Conservation (phyloP, 768 basidiomycete genomes). For the Daedaleopsis nitida region DNA sequence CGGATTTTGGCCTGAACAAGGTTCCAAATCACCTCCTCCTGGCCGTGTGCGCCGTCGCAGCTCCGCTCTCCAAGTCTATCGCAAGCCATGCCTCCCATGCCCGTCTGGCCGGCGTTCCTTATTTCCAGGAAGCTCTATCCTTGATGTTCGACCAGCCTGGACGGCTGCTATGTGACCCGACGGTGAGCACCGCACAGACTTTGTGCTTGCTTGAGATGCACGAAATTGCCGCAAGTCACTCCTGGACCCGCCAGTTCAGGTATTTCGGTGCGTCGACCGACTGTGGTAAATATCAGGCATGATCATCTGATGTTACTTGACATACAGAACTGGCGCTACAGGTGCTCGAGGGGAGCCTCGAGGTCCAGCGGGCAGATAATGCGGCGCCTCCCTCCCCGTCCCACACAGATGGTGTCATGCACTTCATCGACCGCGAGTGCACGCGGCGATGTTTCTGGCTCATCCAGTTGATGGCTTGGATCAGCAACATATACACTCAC, state of each 20-base stretch:
- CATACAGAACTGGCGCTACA: constrained; percentile 61
- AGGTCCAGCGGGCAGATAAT: constrained; percentile 64
- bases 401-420: constrained; percentile 51
- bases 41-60: constrained; percentile 77
- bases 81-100: constrained; percentile 54
- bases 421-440: constrained; percentile 70
- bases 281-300: neutral
- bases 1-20: constrained; percentile 62
- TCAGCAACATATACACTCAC: constrained; percentile 42
- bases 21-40: constrained; percentile 73
- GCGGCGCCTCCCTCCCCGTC: constrained; percentile 52
- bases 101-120: constrained; percentile 37
- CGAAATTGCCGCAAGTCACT: constrained; percentile 37
- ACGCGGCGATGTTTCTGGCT: constrained; percentile 84
- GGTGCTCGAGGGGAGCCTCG: constrained; percentile 67
- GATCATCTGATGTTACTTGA: constrained; percentile 9
- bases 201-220: constrained; percentile 73
- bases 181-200: constrained; percentile 73
- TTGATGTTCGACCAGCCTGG: constrained; percentile 75
- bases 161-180: constrained; percentile 60
- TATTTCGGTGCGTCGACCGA: constrained; percentile 48
- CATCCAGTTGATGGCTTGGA: constrained; percentile 61
- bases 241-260: constrained; percentile 33
- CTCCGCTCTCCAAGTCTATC: constrained; percentile 71
- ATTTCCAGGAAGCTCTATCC: constrained; percentile 59